Conservation (phyloP, 208 protist species). For the Naegleria gruberi region DNA sequence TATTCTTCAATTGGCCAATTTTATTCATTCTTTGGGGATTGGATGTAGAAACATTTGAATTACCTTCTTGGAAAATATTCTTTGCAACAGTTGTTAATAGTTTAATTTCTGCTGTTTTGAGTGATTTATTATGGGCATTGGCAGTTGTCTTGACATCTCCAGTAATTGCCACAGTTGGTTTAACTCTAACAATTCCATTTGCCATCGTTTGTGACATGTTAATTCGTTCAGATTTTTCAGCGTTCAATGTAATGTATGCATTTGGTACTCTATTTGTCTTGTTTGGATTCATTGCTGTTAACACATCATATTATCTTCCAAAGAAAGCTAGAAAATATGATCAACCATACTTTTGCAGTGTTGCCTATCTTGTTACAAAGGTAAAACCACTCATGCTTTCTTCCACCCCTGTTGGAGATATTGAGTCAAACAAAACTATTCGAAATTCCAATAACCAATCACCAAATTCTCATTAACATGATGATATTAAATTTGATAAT, state of each 20-base stretch:
- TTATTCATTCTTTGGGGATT: neutral
- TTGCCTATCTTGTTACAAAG: neutral
- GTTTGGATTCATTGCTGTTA: neutral
- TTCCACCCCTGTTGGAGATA: too few relatives aligned
- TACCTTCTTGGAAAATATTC: neutral
- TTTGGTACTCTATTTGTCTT: neutral
- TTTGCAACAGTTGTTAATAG: neutral
- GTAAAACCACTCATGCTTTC: too few relatives aligned
- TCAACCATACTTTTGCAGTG: neutral
- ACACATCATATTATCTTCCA: neutral
- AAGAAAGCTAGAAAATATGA: neutral
- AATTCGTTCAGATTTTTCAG: neutral
- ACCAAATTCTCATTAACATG: too few relatives aligned
- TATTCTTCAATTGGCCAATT: neutral
- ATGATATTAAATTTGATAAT: too few relatives aligned
- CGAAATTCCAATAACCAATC: too few relatives aligned
- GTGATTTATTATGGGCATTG: conserved; percentile 6
- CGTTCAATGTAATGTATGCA: neutral
- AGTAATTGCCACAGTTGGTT: neutral
- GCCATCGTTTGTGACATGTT: neutral
- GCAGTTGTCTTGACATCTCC: neutral
- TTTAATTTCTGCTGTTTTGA: neutral
- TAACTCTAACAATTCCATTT: conserved; percentile 9
- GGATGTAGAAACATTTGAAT: neutral
- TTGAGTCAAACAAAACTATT: too few relatives aligned